phyloP scores from a whole-genome alignment of 73 alveolate genomes.

The Paramecium tetraurelia region DNA sequence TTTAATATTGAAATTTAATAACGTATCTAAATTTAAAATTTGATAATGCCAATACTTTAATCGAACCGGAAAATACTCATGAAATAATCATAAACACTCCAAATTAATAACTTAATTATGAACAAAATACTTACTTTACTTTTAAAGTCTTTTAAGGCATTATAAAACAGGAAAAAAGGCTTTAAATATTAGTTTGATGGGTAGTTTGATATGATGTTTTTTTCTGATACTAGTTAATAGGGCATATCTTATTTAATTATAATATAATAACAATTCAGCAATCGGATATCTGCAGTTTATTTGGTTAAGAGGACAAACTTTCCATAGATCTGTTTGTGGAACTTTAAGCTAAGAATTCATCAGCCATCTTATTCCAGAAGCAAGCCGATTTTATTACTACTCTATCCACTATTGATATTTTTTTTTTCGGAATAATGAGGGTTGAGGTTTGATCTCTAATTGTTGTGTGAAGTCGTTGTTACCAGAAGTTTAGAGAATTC shows the following conservation, averaged over 20 bases:
- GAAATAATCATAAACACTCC: neutral
- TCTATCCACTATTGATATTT: neutral
- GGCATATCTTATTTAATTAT: neutral
- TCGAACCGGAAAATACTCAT: neutral
- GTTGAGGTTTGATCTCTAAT: neutral
- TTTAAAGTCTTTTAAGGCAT: neutral
- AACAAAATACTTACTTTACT: neutral
- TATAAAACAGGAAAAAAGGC: neutral
- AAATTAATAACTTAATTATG: neutral
- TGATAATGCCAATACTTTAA: neutral
- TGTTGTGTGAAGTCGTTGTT: neutral
- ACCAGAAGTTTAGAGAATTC: slow-evolving; percentile 11
- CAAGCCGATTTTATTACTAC: slow-evolving; percentile 29
- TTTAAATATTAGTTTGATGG: neutral
- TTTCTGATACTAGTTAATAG: neutral
- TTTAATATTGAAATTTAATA: neutral
- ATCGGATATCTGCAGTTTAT: neutral
- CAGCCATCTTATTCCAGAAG: slow-evolving; percentile 16
- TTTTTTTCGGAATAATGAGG: neutral
- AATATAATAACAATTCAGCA: neutral
- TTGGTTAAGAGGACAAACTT: neutral
- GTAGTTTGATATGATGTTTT: neutral
- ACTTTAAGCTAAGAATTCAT: neutral
- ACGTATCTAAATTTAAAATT: neutral
- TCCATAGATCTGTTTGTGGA: neutral